Percentiles rank a stretch among this genome's conserved stretches.
These are phyloP conservation scores for Kodamaea sagamina DNA, from an alignment of 805 yeast species.

Conservation along the genomic window DNA sequence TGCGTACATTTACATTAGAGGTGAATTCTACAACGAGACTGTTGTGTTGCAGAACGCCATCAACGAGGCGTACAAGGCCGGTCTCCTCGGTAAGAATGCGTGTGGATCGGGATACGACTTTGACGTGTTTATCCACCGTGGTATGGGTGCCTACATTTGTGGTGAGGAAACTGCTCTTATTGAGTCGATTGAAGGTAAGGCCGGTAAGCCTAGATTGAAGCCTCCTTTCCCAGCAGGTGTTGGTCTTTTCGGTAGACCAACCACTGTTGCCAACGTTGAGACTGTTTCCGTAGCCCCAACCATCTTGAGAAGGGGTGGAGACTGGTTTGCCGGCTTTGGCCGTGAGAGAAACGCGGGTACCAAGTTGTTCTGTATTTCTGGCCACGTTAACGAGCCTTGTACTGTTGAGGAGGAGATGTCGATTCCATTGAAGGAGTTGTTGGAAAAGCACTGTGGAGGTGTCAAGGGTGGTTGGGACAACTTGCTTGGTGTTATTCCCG, in stretches of 20 bases:
- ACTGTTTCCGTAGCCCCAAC: conserved; percentile 91
- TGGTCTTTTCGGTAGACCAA: conserved; percentile 87
- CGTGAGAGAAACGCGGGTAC: conserved; percentile 84
- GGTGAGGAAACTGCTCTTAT: conserved; percentile 92
- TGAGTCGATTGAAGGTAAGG: conserved; percentile 88
- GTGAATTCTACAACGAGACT: conserved; percentile 86
- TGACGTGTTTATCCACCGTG: conserved; percentile 84
- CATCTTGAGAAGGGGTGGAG: conserved; percentile 84
- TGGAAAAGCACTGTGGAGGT: conserved; percentile 91
- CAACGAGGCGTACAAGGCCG: conserved; percentile 83
- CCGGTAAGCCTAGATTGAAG: conserved; percentile 90
- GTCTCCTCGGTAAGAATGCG: conserved; percentile 78
- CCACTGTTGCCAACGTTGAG: conserved; percentile 89
- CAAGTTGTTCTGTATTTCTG: conserved; percentile 82
- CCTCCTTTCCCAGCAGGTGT: conserved; percentile 96
- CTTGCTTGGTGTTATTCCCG: conserved; percentile 83
- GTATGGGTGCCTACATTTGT: conserved; percentile 92
- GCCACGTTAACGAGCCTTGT: conserved; percentile 90
- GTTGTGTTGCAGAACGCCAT: conserved; percentile 74
- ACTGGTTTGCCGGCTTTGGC: conserved; percentile 83
- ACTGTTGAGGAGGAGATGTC: conserved; percentile 95
- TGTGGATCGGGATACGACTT: conserved; percentile 86
- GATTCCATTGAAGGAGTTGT: conserved; percentile 75
- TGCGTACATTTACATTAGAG: conserved; percentile 87
- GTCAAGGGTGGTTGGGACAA: conserved; percentile 93